Evolutionary conservation across 352 stramenopile species (phyloP).

Genomic region (Pilasporangium apinafurcum): DNA sequence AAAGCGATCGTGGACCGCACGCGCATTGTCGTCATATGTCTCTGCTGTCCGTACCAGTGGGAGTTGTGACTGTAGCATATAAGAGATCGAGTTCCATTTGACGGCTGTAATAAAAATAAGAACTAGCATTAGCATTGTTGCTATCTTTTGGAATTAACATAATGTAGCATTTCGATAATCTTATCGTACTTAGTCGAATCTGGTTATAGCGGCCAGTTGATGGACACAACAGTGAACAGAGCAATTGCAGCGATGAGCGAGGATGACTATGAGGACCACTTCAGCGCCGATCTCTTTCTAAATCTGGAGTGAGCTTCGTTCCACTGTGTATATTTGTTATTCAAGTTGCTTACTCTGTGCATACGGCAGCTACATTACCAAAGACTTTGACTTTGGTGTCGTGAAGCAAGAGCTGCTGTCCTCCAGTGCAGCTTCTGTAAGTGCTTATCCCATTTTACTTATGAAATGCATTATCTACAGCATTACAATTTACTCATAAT

Average conservation of each 20-base stretch:
- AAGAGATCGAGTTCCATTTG: too few species aligned
- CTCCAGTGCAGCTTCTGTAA: conserved; percentile 39
- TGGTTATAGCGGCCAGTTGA: not conserved
- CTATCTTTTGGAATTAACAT: too few species aligned
- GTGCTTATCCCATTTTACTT: conserved; percentile 3
- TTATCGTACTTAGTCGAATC: not conserved
- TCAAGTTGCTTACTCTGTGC: not conserved
- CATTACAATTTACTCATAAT: too few species aligned
- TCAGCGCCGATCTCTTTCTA: conserved; percentile 47
- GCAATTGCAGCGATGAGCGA: conserved; percentile 3
- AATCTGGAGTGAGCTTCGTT: conserved; percentile 36
- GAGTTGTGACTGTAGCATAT: conserved; percentile 39
- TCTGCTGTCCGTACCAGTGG: conserved; percentile 71
- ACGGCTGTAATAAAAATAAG: too few species aligned
- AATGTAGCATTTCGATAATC: too few species aligned
- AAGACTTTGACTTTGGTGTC: conserved; percentile 46
- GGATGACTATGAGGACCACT: conserved; percentile 41
- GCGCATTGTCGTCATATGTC: conserved; percentile 77
- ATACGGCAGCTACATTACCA: conserved; percentile 24
- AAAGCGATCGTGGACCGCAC: conserved; percentile 82
- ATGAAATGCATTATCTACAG: not conserved
- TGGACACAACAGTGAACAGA: too few species aligned
- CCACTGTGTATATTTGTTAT: not conserved
- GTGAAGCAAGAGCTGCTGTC: conserved; percentile 35
- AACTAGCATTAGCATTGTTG: too few species aligned